Base-by-base conservation (phyloP, 2,329 filamentous ascomycete species). In the Dryadomyces sulphureus region DNA sequence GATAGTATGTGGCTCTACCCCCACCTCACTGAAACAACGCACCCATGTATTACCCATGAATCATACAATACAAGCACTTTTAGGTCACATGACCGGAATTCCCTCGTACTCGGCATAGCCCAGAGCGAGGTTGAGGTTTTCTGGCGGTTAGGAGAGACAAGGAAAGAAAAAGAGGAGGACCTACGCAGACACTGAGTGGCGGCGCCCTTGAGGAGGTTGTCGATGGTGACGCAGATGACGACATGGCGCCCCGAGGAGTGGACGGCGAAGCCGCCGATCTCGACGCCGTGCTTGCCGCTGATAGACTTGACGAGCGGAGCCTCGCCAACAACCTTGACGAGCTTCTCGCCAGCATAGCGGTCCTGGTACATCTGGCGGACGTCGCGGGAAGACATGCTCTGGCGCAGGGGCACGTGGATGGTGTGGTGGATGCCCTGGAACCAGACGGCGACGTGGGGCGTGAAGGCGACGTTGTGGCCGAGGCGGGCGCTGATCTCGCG, bases 311-410 rank as follows among this genome's bases (percentile, higher is more conserved):
- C 90, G 11, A 80, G 68, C 3, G 90, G 92, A 0, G 84, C 75
- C 62, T 96, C 90, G 45, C 90, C 90, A 5, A 85, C 76, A 19
- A 96, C 78, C 73, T 92, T 94, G 60, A 98, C 81, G 16, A 98
- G 79, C 66, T 88, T 90, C 73, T 96, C 92, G 43, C 89, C 89
- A 6, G 90, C 90, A 59, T 94, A 98, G 21, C 90, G 78, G 57
- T 96, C 90, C 65, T 96, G 90, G 71, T 94, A 98, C 48, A 96
- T 70, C 59, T 94, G 86, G 51, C 92, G 79, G 55, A 98, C 87
- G 60, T 96, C 89, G 45, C 92, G 82, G 38, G 85, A 89, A 3
- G 79, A 85, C 84, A 96, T 93, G 50, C 77, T 74, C 64, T 90
- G 75, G 58, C 82, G 82, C 8, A 98, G 72, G 12, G 90, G 90